Evolutionary conservation across 2,329 filamentous ascomycete species (phyloP).

Genomic region (Purpureocillium lavendulum): DNA sequence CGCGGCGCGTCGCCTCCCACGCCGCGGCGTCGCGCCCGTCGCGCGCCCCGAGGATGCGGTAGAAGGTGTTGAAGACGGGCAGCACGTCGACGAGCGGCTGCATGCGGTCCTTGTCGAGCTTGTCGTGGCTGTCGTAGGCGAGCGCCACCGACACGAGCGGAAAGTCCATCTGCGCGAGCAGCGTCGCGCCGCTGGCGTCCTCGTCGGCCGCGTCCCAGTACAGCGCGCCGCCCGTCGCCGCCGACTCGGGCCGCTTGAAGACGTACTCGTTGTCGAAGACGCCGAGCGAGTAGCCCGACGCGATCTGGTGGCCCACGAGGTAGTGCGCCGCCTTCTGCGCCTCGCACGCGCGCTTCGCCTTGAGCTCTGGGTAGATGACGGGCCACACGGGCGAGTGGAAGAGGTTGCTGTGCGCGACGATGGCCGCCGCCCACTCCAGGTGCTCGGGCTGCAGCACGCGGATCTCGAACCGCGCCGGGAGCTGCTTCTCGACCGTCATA

Average conservation of each 20-base stretch:
- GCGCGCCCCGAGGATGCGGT: not conserved
- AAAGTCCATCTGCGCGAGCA: constrained; percentile 23
- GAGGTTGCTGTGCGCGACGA: constrained; percentile 15
- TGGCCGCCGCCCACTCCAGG: constrained; percentile 13
- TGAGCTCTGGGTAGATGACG: constrained; percentile 9
- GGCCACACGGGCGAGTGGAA: constrained; percentile 15
- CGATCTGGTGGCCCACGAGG: constrained; percentile 11
- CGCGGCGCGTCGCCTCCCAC: constrained; percentile 14
- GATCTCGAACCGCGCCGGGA: constrained; percentile 10
- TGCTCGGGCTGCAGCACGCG: constrained; percentile 15
- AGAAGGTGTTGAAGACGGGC: not conserved
- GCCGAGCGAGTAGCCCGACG: constrained; percentile 12
- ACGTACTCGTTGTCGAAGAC: constrained; percentile 16
- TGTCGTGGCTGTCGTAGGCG: constrained; percentile 15
- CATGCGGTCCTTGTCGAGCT: constrained; percentile 8
- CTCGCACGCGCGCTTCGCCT: constrained; percentile 8
- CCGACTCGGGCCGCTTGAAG: constrained; percentile 14
- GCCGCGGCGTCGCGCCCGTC: constrained; percentile 15
- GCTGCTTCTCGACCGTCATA: not conserved
- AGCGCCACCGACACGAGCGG: constrained; percentile 20
- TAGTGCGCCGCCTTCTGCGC: constrained; percentile 5
- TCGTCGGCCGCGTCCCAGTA: constrained; percentile 15
- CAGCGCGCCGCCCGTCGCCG: constrained; percentile 13
- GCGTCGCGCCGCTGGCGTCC: constrained; percentile 5
- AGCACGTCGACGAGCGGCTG: not conserved